Percentiles rank a stretch among this genome's conserved stretches.
These are phyloP conservation scores for Lotus japonicus DNA, from an alignment of 306 rosid genomes.

Conservation along the genomic window DNA sequence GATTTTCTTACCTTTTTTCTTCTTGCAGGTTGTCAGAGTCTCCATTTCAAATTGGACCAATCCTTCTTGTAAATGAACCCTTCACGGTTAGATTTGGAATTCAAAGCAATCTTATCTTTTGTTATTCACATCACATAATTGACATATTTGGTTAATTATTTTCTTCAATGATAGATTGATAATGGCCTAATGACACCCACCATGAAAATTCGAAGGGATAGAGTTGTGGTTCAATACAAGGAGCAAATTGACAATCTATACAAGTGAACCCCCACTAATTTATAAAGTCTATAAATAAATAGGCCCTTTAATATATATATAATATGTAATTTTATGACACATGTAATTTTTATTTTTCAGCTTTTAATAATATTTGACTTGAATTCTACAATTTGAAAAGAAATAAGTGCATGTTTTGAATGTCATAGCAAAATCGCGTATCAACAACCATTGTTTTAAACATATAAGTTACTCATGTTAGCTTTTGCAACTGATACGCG, in stretches of 20 bases:
- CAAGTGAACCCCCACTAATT: slow-evolving; percentile 17
- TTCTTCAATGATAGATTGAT: slow-evolving; percentile 57
- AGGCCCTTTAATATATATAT: background rate
- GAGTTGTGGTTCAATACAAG: slow-evolving; percentile 45
- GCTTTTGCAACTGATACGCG: too few relatives aligned
- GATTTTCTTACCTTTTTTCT: background rate
- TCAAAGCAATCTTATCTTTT: background rate
- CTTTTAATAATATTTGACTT: background rate
- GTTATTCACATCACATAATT: background rate
- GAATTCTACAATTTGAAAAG: too few relatives aligned
- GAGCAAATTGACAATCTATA: slow-evolving; percentile 71
- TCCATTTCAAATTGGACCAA: slow-evolving; percentile 85
- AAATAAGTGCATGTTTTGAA: too few relatives aligned
- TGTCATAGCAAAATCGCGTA: too few relatives aligned
- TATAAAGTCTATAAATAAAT: slow-evolving; percentile 1
- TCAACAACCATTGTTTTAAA: too few relatives aligned
- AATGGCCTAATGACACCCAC: slow-evolving; percentile 87
- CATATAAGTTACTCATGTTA: too few relatives aligned
- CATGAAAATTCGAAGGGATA: slow-evolving; percentile 80
- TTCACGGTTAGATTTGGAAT: slow-evolving; percentile 55
- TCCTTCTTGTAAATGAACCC: slow-evolving; percentile 65
- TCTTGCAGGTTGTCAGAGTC: slow-evolving; percentile 57
- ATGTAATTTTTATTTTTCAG: background rate
- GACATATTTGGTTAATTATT: slow-evolving; percentile 15
- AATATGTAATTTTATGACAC: background rate